Percentiles rank a stretch among this genome's conserved stretches.
Conservation (phyloP, 2,329 filamentous ascomycete species). For the Xylaria arbuscula region DNA sequence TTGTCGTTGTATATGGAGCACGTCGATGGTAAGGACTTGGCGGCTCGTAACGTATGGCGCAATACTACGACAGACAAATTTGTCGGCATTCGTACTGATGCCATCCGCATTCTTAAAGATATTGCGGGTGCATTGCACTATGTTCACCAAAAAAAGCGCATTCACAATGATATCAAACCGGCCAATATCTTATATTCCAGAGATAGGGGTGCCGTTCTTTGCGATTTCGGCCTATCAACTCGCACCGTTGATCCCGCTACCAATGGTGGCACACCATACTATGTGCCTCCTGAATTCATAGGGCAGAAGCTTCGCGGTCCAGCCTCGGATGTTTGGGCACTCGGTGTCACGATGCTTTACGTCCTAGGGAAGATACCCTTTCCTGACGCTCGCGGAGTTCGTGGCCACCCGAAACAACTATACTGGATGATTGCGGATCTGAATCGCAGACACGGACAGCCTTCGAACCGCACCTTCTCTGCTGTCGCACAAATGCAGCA, state of each 20-base stretch:
- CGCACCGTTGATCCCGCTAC: slow-evolving; percentile 58
- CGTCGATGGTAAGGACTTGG: slow-evolving; percentile 66
- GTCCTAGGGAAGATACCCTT: slow-evolving; percentile 66
- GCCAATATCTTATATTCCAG: slow-evolving; percentile 70
- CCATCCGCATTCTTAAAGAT: slow-evolving; percentile 64
- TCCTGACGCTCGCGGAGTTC: slow-evolving; percentile 63
- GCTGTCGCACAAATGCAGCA: slow-evolving; percentile 65
- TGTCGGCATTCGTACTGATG: slow-evolving; percentile 61
- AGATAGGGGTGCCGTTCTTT: slow-evolving; percentile 68
- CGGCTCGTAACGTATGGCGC: slow-evolving; percentile 62
- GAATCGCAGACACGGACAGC: slow-evolving; percentile 54
- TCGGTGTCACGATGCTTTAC: slow-evolving; percentile 71
- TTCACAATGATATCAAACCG: slow-evolving; percentile 73
- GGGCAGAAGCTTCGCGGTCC: slow-evolving; percentile 64
- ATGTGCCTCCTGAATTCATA: slow-evolving; percentile 71
- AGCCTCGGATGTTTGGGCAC: slow-evolving; percentile 68
- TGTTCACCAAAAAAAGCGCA: slow-evolving; percentile 63
- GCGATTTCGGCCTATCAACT: slow-evolving; percentile 69
- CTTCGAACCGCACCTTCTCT: slow-evolving; percentile 42
- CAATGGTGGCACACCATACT: slow-evolving; percentile 69
- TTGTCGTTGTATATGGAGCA: slow-evolving; percentile 72
- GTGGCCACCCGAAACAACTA: slow-evolving; percentile 61
- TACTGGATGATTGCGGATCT: slow-evolving; percentile 70
- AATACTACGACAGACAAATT: slow-evolving; percentile 61
- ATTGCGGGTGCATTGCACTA: slow-evolving; percentile 66